Evolutionary conservation across 176 grass and related monocot genomes (phyloP).

Genomic region (Lolium perenne): DNA sequence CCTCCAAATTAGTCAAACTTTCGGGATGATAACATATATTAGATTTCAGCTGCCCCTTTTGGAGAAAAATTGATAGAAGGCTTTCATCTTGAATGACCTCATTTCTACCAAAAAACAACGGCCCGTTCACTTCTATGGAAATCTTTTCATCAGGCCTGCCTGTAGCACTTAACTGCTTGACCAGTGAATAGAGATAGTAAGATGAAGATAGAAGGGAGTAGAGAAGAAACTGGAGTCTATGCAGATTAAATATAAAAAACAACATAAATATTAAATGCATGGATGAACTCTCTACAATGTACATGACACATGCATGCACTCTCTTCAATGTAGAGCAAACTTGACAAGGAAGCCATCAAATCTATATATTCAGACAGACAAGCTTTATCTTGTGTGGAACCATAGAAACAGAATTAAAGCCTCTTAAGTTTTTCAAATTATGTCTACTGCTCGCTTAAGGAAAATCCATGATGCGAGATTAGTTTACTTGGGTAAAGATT

Average conservation of each 20-base stretch:
- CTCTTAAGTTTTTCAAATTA: conserved; percentile 2
- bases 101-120: conserved; percentile 71
- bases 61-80: conserved; percentile 80
- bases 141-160: conserved; percentile 95
- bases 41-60: conserved; percentile 95
- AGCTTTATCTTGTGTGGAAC: conserved; percentile 1
- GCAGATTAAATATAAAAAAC: conserved; percentile 17
- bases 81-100: conserved; percentile 65
- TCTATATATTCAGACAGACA: conserved; percentile 24
- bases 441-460: not conserved
- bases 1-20: conserved; percentile 87
- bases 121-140: conserved; percentile 79
- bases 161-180: conserved; percentile 80
- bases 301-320: not conserved
- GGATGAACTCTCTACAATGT: not conserved
- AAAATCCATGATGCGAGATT: not conserved
- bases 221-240: conserved; percentile 15
- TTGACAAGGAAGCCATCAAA: conserved; percentile 30
- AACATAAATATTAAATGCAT: conserved; percentile 36
- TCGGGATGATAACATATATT: conserved; percentile 90
- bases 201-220: conserved; percentile 23
- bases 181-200: conserved; percentile 46
- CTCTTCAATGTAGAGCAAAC: not conserved
- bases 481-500: not conserved
- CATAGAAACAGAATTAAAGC: not conserved